Base-by-base conservation (phyloP, 768 basidiomycete genomes). In the Mycena amicta region DNA sequence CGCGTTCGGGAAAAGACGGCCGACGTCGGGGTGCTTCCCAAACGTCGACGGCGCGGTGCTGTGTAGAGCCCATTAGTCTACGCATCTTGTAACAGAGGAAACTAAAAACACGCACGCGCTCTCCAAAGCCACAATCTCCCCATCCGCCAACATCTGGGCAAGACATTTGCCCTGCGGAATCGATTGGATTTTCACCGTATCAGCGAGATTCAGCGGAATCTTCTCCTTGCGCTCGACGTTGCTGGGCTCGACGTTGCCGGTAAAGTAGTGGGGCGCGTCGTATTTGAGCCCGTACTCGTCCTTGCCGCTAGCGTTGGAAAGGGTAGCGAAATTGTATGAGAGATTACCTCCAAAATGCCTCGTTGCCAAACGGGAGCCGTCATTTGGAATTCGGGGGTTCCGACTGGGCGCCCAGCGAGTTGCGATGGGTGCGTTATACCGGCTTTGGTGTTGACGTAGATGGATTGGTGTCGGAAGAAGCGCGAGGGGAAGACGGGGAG, bases 391-490 rank as follows among this genome's bases (percentile, higher is more conserved):
- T 65, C 61, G 26, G 64, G 61, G 18, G 60, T 62, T 18, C 64
- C 64, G 37, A 62, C 50, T 11, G 61, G 61, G 6, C 57, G 53
- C 18, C 61, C 64, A 3, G 60, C 52, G 27, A 62, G 52, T 23
- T 65, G 53, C 5, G 57, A 29, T 3, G 64, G 64, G 6, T 61
- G 54, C 5, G 57, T 33, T 29, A 65, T 65, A 2, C 57, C 61
- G 4, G 64, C 56, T 52, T 60, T 61, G 46, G 50, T 55, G 41
- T 61, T 62, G 26, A 65, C 49, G 29, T 62, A 62, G 12, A 65
- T 65, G 25, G 64, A 65, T 29, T 65, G 64, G 55, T 65, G 64
- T 12, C 64, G 57, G 57, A 65, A 65, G 51, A 65, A 59, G 3
- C 61, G 53, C 13, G 61, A 65, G 11, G 64, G 61, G 29, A 65